Conservation (phyloP, 495 filamentous ascomycete species). For the Penicillium parvum region DNA sequence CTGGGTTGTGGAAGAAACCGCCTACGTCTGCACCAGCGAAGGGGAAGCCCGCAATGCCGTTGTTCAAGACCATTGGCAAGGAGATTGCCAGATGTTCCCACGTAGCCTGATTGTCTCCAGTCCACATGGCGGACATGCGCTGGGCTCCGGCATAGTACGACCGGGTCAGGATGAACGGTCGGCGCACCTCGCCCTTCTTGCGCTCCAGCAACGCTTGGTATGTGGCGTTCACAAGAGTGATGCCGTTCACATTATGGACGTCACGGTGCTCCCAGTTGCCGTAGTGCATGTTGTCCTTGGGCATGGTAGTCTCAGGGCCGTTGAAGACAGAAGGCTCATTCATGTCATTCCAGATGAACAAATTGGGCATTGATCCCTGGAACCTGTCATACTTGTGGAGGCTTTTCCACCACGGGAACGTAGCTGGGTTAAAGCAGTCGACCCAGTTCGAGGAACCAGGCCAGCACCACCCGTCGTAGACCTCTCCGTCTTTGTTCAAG, state of each 20-base stretch:
- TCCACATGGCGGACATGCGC: slow-evolving; percentile 93
- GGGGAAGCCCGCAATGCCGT: slow-evolving; percentile 88
- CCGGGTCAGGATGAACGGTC: slow-evolving; percentile 89
- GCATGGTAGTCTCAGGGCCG: slow-evolving; percentile 92
- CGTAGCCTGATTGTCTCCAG: slow-evolving; percentile 88
- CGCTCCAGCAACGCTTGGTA: slow-evolving; percentile 76
- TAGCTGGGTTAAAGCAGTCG: slow-evolving; percentile 86
- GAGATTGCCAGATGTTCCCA: slow-evolving; percentile 87
- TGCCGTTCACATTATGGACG: slow-evolving; percentile 89
- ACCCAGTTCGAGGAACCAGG: slow-evolving; percentile 94
- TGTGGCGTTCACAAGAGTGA: slow-evolving; percentile 92
- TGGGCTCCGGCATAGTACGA: slow-evolving; percentile 89
- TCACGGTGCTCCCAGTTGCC: slow-evolving; percentile 96
- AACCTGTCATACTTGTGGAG: slow-evolving; percentile 86
- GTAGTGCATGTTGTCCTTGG: slow-evolving; percentile 90
- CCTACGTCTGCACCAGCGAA: slow-evolving; percentile 95
- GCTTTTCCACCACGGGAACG: slow-evolving; percentile 79
- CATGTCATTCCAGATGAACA: slow-evolving; percentile 99
- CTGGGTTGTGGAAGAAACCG: slow-evolving; percentile 96
- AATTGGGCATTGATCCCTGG: slow-evolving; percentile 74
- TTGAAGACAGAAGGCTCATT: slow-evolving; percentile 99
- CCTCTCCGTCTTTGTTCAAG: slow-evolving; percentile 81
- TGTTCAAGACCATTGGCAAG: slow-evolving; percentile 87
- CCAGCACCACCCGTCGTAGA: slow-evolving; percentile 98
- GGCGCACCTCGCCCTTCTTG: slow-evolving; percentile 70